phyloP scores from a whole-genome alignment of 139 green algal genomes.

The Diplosphaera chodatii region DNA sequence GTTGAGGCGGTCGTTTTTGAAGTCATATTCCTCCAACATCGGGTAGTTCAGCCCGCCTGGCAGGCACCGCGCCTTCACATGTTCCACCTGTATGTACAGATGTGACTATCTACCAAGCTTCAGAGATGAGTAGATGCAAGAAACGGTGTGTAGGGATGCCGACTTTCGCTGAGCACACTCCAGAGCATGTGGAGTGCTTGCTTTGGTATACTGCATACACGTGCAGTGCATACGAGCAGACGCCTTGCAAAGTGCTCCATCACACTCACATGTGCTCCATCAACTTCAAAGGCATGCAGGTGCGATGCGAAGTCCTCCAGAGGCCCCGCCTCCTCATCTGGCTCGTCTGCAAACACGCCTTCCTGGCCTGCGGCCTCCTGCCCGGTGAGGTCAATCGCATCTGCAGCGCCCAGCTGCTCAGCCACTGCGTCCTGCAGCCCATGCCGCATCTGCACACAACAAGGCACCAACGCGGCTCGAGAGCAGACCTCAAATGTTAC shows the following conservation, averaged over 20 bases:
- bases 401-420: neutral
- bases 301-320: slow-evolving; percentile 47
- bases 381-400: neutral
- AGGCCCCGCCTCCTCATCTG: slow-evolving; percentile 4
- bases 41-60: slow-evolving; percentile 88
- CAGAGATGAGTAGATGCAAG: no score
- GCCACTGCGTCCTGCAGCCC: neutral
- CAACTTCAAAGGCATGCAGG: slow-evolving; percentile 74
- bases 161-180: no score
- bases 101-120: no score
- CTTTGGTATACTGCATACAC: neutral
- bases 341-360: slow-evolving; percentile 11
- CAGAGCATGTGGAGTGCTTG: no score
- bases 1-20: slow-evolving; percentile 75
- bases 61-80: slow-evolving; percentile 91
- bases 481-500: no score
- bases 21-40: slow-evolving; percentile 99
- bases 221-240: neutral
- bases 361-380: neutral
- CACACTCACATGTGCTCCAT: slow-evolving; percentile 37
- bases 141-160: no score
- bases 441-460: neutral
- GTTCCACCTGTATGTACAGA: slow-evolving; percentile 92
- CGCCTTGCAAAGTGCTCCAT: neutral
- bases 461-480: no score